A percentile compares a stretch with the other conserved stretches of the same genome.
These are phyloP conservation scores for Agaricales sp. DNA, from an alignment of 1,284 basidiomycete genomes.

Conservation along the genomic window DNA sequence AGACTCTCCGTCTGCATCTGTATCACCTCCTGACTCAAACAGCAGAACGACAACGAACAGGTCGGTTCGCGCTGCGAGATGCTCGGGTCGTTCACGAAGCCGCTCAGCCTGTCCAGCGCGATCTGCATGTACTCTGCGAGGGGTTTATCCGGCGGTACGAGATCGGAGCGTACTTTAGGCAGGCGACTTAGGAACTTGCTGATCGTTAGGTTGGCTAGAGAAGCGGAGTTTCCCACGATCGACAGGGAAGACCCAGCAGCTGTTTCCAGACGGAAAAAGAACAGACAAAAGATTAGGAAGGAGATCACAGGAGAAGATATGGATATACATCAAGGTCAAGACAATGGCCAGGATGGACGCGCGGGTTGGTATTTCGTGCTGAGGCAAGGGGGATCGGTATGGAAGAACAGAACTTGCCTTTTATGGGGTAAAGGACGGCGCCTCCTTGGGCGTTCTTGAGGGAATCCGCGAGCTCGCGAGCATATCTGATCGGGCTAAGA, in stretches of 20 bases:
- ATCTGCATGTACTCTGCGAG: slow-evolving; percentile 36
- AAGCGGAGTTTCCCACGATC: slow-evolving; percentile 40
- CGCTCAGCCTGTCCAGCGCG: slow-evolving; percentile 43
- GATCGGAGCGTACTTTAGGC: slow-evolving; percentile 37
- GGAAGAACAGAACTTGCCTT: slow-evolving; percentile 34
- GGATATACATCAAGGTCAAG: background rate
- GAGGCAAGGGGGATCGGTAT: slow-evolving; percentile 2
- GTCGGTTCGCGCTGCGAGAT: slow-evolving; percentile 42
- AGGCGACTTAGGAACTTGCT: slow-evolving; percentile 48
- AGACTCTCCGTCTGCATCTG: slow-evolving; percentile 41
- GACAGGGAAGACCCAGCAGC: slow-evolving; percentile 40
- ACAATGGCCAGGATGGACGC: background rate
- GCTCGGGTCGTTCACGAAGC: slow-evolving; percentile 34
- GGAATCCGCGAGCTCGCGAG: slow-evolving; percentile 39
- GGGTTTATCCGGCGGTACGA: slow-evolving; percentile 22
- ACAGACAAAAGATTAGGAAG: slow-evolving; percentile 9
- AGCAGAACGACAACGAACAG: slow-evolving; percentile 60
- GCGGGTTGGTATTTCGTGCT: no score
- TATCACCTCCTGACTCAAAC: slow-evolving; percentile 39
- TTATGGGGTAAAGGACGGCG: slow-evolving; percentile 48
- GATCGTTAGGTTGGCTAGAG: slow-evolving; percentile 56
- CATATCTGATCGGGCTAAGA: slow-evolving; percentile 42
- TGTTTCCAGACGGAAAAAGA: slow-evolving; percentile 14
- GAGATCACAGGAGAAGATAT: slow-evolving; percentile 4
- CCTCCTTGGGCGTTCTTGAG: slow-evolving; percentile 39